Evolutionary conservation across 2,329 filamentous ascomycete species (phyloP), one percentile per base, ranked within the genome.

Genomic region (Macrophomina pseudophaseolina): DNA sequence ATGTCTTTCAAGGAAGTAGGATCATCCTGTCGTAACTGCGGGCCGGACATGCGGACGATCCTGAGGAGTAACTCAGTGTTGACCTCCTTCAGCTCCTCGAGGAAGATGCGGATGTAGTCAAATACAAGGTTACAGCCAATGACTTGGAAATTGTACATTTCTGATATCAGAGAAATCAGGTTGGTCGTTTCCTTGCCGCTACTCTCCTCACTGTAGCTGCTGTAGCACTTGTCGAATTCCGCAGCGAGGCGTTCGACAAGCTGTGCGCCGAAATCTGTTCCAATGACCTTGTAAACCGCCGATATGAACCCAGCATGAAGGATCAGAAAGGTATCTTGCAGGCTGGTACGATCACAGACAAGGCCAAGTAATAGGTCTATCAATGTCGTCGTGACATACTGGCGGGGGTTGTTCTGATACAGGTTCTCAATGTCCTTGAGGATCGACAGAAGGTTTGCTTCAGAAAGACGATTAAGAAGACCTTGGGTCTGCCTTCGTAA

Each of bases 121-220:
- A 97, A 98, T 32, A 98, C 85, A 33, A 99, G 85, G 62, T 89
- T 90, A 72, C 90, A 90, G 48, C 91, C 90, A 52, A 97, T 85
- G 28, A 97, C 88, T 72, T 97, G 92, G 74, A 99, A 97, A 59
- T 92, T 94, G 80, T 98, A 99, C 46, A 98, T 84, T 74, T 97
- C 89, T 0, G 94, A 89, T 14, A 98, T 81, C 35, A 98, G 86
- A 1, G 91, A 91, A 35, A 97, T 86, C 51, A 97, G 79, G 75
- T 99, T 97, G 8, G 89, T 85, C 1, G 86, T 83, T 65, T 90
- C 85, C 74, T 93, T 93, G 48, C 80, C 79, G 38, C 77, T 78
- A 5, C 76, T 73, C 2, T 74, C 75, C 5, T 71, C 67, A 54
- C 79, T 79, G 65, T 76, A 77, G 3, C 30, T 76, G 66, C 81